Evolutionary conservation across 163 green algal species (phyloP).

Genomic region (Volvox carteri): DNA sequence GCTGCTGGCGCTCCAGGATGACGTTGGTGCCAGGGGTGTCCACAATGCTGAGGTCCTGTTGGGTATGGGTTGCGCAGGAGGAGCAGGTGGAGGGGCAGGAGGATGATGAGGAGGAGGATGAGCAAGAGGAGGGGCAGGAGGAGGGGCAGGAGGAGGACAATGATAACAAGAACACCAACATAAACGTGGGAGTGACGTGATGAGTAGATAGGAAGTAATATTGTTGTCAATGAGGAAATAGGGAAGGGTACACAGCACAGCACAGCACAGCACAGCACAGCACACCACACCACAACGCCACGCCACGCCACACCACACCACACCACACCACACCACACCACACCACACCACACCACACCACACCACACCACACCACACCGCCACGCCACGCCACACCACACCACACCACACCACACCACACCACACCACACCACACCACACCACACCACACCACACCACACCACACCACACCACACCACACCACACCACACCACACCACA

Average conservation of each 20-base stretch:
- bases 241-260: too few species aligned
- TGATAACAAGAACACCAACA: neutral
- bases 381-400: neutral
- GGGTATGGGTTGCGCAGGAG: too few species aligned
- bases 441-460: too few species aligned
- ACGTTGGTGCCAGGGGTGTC: conserved; percentile 98
- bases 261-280: too few species aligned
- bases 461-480: too few species aligned
- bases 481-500: too few species aligned
- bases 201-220: too few species aligned
- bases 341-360: neutral
- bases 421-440: neutral
- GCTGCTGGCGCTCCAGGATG: conserved; percentile 97
- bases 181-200: neutral
- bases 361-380: neutral
- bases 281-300: neutral
- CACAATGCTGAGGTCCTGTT: conserved; percentile 88
- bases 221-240: too few species aligned
- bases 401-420: neutral
- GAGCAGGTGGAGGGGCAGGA: neutral
- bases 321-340: neutral
- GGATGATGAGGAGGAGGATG: conserved; percentile 56
- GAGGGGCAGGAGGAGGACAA: neutral
- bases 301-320: neutral
- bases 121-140: conserved; percentile 1